These are phyloP conservation scores for Micractinium sp. DNA, from an alignment of 139 green algal genomes.

Conservation along the genomic window DNA sequence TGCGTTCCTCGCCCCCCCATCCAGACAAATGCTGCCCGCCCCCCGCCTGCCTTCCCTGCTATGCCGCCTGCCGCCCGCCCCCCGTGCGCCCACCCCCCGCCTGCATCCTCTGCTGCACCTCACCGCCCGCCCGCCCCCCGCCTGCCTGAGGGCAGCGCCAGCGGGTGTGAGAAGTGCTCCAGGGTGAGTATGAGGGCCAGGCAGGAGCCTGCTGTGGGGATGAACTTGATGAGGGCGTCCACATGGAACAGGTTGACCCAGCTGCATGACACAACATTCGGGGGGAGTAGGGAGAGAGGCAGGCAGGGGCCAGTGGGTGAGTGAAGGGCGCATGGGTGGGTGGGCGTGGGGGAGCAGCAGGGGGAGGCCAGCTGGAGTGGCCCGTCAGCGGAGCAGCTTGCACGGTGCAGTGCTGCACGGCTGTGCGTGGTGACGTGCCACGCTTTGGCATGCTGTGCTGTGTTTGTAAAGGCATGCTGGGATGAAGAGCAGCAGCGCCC, in stretches of 20 bases:
- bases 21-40: too few relatives aligned
- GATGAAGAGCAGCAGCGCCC: too few relatives aligned
- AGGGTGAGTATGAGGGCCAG: constrained; percentile 58
- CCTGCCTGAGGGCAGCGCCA: constrained; percentile 60
- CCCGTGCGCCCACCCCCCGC: too few relatives aligned
- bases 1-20: too few relatives aligned
- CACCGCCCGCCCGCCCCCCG: background rate
- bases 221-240: constrained; percentile 61
- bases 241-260: constrained; percentile 49
- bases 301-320: background rate
- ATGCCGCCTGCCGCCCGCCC: too few relatives aligned
- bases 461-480: too few relatives aligned
- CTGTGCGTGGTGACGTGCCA: too few relatives aligned
- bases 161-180: constrained; percentile 53
- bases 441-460: too few relatives aligned
- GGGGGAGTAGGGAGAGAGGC: background rate
- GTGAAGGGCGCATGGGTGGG: background rate
- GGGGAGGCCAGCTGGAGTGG: background rate
- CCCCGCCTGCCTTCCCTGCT: too few relatives aligned
- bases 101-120: too few relatives aligned
- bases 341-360: too few relatives aligned
- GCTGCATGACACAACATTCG: background rate
- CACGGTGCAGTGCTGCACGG: too few relatives aligned
- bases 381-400: background rate
- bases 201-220: constrained; percentile 53